Base-by-base conservation (phyloP, 768 basidiomycete genomes). In the Auricularia sp. region DNA sequence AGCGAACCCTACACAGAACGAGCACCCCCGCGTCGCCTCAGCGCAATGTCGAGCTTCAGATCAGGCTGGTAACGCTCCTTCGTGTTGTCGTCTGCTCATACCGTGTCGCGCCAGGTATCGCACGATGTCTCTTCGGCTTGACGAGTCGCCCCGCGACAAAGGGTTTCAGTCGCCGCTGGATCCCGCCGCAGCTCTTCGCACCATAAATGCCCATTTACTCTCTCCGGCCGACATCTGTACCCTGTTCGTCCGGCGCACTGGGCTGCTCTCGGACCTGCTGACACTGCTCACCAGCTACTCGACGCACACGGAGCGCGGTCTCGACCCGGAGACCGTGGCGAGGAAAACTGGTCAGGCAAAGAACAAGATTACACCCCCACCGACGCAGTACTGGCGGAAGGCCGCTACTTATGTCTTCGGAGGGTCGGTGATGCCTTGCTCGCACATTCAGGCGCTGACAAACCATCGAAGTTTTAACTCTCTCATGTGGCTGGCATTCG, bases 391-490 rank as follows among this genome's bases (percentile, higher is more conserved):
- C 68, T 81, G 73, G 76, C 76, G 78, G 69, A 84, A 83, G 75
- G 74, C 77, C 36, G 69, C 82, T 18, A 80, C 79, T 68, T 85
- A 83, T 63, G 65, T 85, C 61, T 82, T 85, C 58, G 82, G 83
- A 51, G 84, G 84, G 0, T 85, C 85, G 63, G 72, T 85, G 18
- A 80, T 85, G 73, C 29, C 29, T 29, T 29, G 29, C 29, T 29
- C 29, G 29, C 29, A 29, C 29, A 29, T 29, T 29, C 29, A 29
- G 29, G 29, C 29, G 29, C 29, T 29, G 29, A 29, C 29, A 29
- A 29, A 29, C 29, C 29, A 29, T 29, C 1, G 29, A 13, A 44
- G 14, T 36, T 39, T 47, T 14, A 42, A 42, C 39, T 42, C 39
- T 7, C 39, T 42, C 39, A 42, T 42, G 39, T 42, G 39, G 39